Evolutionary conservation across 2,329 filamentous ascomycete species (phyloP).

Genomic region (Aurifilum marmelostoma): DNA sequence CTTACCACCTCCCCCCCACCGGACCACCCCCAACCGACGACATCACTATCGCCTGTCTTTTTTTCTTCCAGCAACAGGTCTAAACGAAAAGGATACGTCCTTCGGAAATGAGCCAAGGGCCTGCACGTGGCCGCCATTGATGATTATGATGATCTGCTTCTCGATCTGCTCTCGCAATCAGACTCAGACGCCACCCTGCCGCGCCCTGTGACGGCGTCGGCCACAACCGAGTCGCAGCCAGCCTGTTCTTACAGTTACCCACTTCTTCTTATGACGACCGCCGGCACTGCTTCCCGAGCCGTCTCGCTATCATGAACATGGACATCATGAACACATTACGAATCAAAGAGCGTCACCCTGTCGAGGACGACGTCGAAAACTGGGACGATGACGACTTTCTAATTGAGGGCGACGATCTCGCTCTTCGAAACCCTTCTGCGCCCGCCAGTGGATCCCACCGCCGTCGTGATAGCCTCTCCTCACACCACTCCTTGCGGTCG

Average conservation of each 20-base stretch:
- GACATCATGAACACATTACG: slow-evolving; percentile 57
- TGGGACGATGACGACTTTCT: slow-evolving; percentile 81
- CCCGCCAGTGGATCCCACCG: slow-evolving; percentile 50
- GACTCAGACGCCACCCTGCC: slow-evolving; percentile 17
- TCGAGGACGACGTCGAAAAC: slow-evolving; percentile 68
- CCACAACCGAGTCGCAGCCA: not conserved
- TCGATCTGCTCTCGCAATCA: slow-evolving; percentile 16
- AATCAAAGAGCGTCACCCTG: slow-evolving; percentile 56
- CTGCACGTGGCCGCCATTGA: slow-evolving; percentile 17
- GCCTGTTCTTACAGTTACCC: slow-evolving; percentile 5
- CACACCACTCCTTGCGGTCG: slow-evolving; percentile 78
- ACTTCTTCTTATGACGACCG: slow-evolving; percentile 9
- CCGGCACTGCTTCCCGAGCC: slow-evolving; percentile 24
- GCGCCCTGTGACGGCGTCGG: slow-evolving; percentile 21
- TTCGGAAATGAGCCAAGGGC: slow-evolving; percentile 24
- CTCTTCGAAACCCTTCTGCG: slow-evolving; percentile 56
- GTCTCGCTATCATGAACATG: slow-evolving; percentile 27
- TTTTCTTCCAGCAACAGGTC: not conserved
- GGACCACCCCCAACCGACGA: not conserved
- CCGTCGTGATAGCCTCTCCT: slow-evolving; percentile 78
- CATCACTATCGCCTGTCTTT: slow-evolving; percentile 15
- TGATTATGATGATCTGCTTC: slow-evolving; percentile 24
- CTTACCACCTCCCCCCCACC: not conserved
- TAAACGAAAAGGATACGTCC: not conserved
- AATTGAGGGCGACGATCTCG: slow-evolving; percentile 69